Percentiles rank a stretch among this genome's conserved stretches.
Conservation (phyloP, 345 rosid species). For the Acer campestre region DNA sequence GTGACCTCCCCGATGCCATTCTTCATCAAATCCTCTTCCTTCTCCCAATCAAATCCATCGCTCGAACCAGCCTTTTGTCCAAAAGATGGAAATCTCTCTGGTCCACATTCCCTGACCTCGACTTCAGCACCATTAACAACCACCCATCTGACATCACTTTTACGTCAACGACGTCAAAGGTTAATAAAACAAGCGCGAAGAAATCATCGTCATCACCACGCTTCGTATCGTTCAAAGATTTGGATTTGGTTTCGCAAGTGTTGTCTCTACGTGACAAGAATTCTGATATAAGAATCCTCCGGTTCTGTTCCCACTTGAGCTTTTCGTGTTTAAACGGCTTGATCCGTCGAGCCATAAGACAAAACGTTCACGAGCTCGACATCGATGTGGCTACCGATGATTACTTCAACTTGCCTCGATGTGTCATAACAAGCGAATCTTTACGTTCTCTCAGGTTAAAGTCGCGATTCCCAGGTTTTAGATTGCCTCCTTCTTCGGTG, state of each 20-base stretch:
- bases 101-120: conserved; percentile 87
- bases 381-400: conserved; percentile 75
- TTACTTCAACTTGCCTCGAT: conserved; percentile 75
- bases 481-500: conserved; percentile 63
- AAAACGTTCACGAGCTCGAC: conserved; percentile 68
- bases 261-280: conserved; percentile 50
- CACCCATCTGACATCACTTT: not conserved
- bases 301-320: conserved; percentile 56
- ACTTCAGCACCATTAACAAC: conserved; percentile 56
- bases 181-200: conserved; percentile 9
- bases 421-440: conserved; percentile 53
- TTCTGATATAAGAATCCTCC: conserved; percentile 58
- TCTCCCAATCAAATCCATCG: conserved; percentile 64
- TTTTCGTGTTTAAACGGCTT: conserved; percentile 63
- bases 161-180: not conserved
- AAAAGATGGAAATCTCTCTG: conserved; percentile 73
- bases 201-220: not conserved
- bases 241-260: conserved; percentile 47
- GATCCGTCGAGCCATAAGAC: conserved; percentile 72
- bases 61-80: conserved; percentile 56
- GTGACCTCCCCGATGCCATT: conserved; percentile 66
- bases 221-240: conserved; percentile 10
- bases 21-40: conserved; percentile 63
- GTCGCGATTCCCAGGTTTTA: conserved; percentile 67
- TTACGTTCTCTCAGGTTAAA: conserved; percentile 53